Evolutionary conservation across 164 flowering plant genomes (phyloP).

Genomic region (Chimonanthus salicifolius): DNA sequence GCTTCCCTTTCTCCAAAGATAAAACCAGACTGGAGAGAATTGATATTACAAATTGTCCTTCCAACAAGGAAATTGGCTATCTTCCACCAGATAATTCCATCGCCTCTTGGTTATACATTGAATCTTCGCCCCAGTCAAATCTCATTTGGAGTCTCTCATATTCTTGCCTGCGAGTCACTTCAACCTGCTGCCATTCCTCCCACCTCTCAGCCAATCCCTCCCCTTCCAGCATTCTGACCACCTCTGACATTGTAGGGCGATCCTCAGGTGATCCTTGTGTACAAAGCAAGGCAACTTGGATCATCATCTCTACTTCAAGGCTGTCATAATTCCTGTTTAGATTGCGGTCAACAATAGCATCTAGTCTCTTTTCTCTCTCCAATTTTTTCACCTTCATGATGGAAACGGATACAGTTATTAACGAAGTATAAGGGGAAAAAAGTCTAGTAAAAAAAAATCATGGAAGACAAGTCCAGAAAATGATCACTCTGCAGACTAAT

Average conservation of each 20-base stretch:
- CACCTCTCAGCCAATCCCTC: constrained; percentile 92
- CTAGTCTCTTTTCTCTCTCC: constrained; percentile 68
- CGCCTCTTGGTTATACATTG: constrained; percentile 68
- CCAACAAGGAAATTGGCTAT: constrained; percentile 20
- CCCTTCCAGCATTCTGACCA: constrained; percentile 94
- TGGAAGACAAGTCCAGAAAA: not conserved
- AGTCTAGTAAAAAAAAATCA: not conserved
- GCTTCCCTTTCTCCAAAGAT: no score
- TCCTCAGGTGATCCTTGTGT: constrained; percentile 84
- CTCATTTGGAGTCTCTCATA: constrained; percentile 70
- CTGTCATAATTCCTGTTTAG: constrained; percentile 39
- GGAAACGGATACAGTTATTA: not conserved
- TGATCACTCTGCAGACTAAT: not conserved
- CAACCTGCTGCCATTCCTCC: constrained; percentile 93
- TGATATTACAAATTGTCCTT: no score
- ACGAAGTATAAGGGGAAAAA: not conserved
- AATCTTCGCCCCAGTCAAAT: constrained; percentile 86
- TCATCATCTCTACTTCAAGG: constrained; percentile 82
- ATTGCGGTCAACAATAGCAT: constrained; percentile 74
- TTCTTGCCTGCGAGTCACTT: constrained; percentile 70
- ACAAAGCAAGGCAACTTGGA: constrained; percentile 83
- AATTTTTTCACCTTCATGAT: constrained; percentile 68
- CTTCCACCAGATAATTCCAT: constrained; percentile 94
- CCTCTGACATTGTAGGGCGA: constrained; percentile 94
- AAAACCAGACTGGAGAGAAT: no score